phyloP scores from a whole-genome alignment of 176 grass and related monocot genomes.

The Leersia perrieri region DNA sequence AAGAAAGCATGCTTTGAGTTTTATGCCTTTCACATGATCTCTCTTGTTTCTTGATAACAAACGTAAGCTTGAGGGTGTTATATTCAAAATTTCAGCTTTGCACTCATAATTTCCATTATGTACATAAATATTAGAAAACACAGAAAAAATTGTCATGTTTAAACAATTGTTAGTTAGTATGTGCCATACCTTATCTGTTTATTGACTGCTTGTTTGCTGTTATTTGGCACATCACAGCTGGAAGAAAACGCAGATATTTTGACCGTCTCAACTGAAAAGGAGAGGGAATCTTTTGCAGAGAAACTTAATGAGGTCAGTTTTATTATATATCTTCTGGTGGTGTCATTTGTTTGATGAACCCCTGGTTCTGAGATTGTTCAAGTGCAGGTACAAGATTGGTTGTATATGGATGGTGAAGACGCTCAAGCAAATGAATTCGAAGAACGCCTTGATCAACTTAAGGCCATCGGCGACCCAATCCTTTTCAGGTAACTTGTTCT shows the following conservation, averaged over 20 bases:
- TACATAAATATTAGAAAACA: slow-evolving; percentile 4
- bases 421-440: slow-evolving; percentile 90
- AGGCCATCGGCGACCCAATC: slow-evolving; percentile 82
- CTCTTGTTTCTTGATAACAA: slow-evolving; percentile 2
- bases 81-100: neutral
- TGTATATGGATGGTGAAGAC: slow-evolving; percentile 98
- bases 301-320: slow-evolving; percentile 84
- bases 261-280: slow-evolving; percentile 87
- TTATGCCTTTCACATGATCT: neutral
- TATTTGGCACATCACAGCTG: slow-evolving; percentile 48
- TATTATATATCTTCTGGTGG: neutral
- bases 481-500: slow-evolving; percentile 76
- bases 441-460: slow-evolving; percentile 83
- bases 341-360: slow-evolving; percentile 16
- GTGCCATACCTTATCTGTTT: slow-evolving; percentile 11
- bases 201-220: slow-evolving; percentile 29
- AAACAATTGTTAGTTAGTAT: neutral
- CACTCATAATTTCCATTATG: neutral
- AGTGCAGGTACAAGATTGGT: slow-evolving; percentile 93
- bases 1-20: neutral
- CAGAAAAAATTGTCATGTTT: neutral
- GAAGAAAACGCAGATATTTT: slow-evolving; percentile 80
- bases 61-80: neutral
- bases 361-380: slow-evolving; percentile 23
- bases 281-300: slow-evolving; percentile 67